Evolutionary conservation across 2,329 filamentous ascomycete genomes (phyloP).

Genomic region (Fusarium nematophilum): DNA sequence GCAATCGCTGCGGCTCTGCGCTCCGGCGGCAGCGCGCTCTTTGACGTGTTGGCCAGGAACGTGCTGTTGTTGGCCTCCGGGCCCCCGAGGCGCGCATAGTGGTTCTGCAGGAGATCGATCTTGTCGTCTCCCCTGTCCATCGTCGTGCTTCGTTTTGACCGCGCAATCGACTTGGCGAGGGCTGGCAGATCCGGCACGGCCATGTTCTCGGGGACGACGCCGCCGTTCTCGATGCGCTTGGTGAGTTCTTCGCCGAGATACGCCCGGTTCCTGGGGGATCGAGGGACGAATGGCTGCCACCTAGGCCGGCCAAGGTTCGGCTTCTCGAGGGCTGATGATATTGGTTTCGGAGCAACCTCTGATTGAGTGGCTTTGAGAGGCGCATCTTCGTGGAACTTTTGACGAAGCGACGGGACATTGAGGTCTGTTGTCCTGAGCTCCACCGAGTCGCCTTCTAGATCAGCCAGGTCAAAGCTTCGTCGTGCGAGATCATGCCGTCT

Average conservation of each 20-base stretch:
- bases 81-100: conserved; percentile 58
- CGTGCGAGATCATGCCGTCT: conserved; percentile 25
- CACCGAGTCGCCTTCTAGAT: conserved; percentile 29
- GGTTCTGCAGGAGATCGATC: conserved; percentile 59
- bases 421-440: conserved; percentile 29
- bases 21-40: conserved; percentile 60
- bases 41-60: conserved; percentile 53
- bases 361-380: conserved; percentile 23
- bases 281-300: conserved; percentile 57
- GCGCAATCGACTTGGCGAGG: conserved; percentile 40
- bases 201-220: conserved; percentile 40
- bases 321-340: conserved; percentile 36
- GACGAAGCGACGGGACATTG: conserved; percentile 46
- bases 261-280: conserved; percentile 53
- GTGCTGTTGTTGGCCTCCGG: conserved; percentile 49
- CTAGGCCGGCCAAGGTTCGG: conserved; percentile 49
- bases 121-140: conserved; percentile 46
- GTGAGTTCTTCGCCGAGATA: conserved; percentile 51
- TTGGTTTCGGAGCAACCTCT: conserved; percentile 22
- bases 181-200: conserved; percentile 44
- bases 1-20: conserved; percentile 66
- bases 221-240: conserved; percentile 46
- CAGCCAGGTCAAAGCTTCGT: conserved; percentile 45
- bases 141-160: conserved; percentile 21
- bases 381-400: conserved; percentile 50